Evolutionary conservation across 1,284 basidiomycete species (phyloP), one percentile per base, ranked within the genome.

Genomic region (Inonotus hispidus): DNA sequence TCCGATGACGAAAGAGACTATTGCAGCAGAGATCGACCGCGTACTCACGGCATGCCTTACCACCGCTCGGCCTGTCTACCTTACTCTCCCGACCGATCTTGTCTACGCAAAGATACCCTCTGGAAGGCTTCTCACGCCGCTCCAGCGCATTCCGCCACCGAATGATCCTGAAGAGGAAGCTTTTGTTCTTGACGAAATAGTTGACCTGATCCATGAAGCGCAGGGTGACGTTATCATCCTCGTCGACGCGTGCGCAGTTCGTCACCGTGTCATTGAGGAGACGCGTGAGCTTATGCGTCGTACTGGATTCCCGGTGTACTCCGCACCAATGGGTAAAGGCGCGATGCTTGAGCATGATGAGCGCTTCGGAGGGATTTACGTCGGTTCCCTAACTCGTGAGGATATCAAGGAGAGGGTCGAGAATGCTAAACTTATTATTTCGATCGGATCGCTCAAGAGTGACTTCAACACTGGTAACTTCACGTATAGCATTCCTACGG

Each of bases 401-500:
- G 78, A 77, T 16, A 80, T 95, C 66, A 87, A 86, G 71, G 80
- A 90, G 58, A 84, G 83, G 63, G 87, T 97, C 38, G 93, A 98
- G 73, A 76, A 72, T 1, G 87, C 93, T 10, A 93, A 93, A 69
- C 79, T 98, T 56, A 87, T 95, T 61, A 75, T 98, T 35, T 91
- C 88, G 41, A 78, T 97, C 63, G 95, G 95, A 21, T 77, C 79
- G 0, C 75, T 97, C 54, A 87, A 87, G 74, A 87, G 82, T 62
- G 96, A 98, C 72, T 97, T 95, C 80, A 98, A 98, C 71, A 90
- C 89, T 16, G 93, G 90, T 50, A 87, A 88, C 73, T 93, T 90
- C 71, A 88, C 88, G 0, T 90, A 89, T 67, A 82, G 80, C 57
- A 84, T 88, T 70, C 87, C 87, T 59, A 79, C 72, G 11, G 75